These are phyloP conservation scores for Drosera spatulata DNA, from an alignment of 179 eudicot species.

Conservation along the genomic window DNA sequence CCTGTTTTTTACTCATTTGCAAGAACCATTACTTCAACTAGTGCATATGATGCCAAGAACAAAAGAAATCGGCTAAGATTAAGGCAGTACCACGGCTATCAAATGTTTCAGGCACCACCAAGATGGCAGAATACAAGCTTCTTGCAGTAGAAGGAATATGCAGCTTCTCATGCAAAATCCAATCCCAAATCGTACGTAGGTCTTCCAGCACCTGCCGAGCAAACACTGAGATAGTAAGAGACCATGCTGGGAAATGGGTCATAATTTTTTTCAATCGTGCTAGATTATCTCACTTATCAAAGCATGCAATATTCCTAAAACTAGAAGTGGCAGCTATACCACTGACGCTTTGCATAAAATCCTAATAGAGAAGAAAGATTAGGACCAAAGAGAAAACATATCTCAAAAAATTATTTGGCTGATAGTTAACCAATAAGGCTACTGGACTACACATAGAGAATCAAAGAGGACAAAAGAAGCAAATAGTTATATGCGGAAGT, in stretches of 20 bases:
- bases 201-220: slow-evolving; percentile 71
- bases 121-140: slow-evolving; percentile 63
- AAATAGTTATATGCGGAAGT: too few relatives aligned
- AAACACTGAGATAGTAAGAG: neutral
- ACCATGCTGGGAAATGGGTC: too few relatives aligned
- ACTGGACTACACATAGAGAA: too few relatives aligned
- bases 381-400: too few relatives aligned
- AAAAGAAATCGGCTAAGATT: neutral
- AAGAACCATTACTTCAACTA: neutral
- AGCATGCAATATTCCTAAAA: neutral
- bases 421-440: neutral
- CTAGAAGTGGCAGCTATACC: neutral
- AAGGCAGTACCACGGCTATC: slow-evolving; percentile 59
- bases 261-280: too few relatives aligned
- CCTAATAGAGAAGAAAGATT: too few relatives aligned
- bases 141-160: slow-evolving; percentile 59
- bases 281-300: neutral
- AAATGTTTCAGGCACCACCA: slow-evolving; percentile 93
- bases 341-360: too few relatives aligned
- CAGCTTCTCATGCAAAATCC: slow-evolving; percentile 79
- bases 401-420: too few relatives aligned
- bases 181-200: slow-evolving; percentile 86
- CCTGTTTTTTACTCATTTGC: too few relatives aligned
- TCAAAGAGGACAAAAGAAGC: too few relatives aligned
- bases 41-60: neutral